Percentiles rank a stretch among this genome's conserved stretches.
Conservation (phyloP, 176 grass and related monocot species). For the Aechmea fasciata region DNA sequence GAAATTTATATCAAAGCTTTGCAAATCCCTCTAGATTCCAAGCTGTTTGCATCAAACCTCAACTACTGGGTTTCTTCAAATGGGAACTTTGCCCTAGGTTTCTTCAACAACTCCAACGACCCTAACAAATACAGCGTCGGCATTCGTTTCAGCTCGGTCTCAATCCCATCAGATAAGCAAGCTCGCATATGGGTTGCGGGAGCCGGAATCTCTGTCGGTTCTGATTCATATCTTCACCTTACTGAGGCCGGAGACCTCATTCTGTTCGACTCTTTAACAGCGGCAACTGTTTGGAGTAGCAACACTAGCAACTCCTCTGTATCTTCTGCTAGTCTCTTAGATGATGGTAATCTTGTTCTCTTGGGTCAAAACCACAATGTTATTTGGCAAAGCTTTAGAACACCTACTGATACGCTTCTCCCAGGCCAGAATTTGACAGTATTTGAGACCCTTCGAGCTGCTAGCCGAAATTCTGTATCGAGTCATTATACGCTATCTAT, state of each 20-base stretch:
- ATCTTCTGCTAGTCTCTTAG: not conserved
- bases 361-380: not conserved
- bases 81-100: constrained; percentile 1
- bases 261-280: constrained; percentile 4
- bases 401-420: not conserved
- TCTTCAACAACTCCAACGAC: not conserved
- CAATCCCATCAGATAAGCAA: not conserved
- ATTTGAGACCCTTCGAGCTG: not conserved
- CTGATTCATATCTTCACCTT: constrained; percentile 8
- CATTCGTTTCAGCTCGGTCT: constrained; percentile 5
- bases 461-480: not conserved
- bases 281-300: not conserved
- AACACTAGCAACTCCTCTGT: constrained; percentile 5
- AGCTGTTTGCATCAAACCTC: not conserved
- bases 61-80: not conserved
- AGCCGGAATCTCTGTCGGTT: constrained; percentile 1
- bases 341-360: constrained; percentile 8
- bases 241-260: not conserved
- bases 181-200: not conserved
- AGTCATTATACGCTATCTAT: constrained; percentile 5
- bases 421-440: constrained; percentile 6
- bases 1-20: not conserved
- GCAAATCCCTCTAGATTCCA: not conserved
- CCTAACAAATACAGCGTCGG: constrained; percentile 1
- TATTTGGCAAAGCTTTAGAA: constrained; percentile 7